Evolutionary conservation across 768 basidiomycete genomes (phyloP), one percentile per base, ranked within the genome.

Genomic region (Coprinopsis sp.): DNA sequence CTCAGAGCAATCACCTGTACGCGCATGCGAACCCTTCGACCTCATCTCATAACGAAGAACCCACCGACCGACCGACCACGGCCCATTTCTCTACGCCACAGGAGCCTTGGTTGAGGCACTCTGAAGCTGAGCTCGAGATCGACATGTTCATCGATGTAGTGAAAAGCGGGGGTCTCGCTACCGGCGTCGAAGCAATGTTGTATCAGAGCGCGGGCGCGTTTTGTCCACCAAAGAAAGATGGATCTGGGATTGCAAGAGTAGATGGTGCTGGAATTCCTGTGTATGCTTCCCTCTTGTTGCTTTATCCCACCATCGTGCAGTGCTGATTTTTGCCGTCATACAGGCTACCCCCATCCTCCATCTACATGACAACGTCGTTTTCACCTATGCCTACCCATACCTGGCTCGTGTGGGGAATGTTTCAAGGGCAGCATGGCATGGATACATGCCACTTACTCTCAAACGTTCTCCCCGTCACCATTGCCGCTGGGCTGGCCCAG

Each of bases 371-470:
- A 13, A 36, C 44, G 18, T 37, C 33, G 6, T 46, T 51, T 21
- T 24, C 46, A 11, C 34, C 44, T 16, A 46, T 58, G 2, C 52
- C 55, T 3, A 54, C 58, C 0, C 55, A 59, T 19, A 49, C 47
- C 10, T 58, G 64, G 59, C 16, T 58, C 30, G 23, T 64, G 45
- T 46, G 66, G 48, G 57, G 59, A 2, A 46, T 68, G 10, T 57
- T 58, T 34, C 64, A 65, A 30, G 64, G 65, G 11, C 63, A 68
- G 45, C 59, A 58, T 36, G 65, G 72, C 25, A 47, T 54, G 11
- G 55, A 57, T 6, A 70, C 69, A 25, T 67, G 67, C 21, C 39
- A 50, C 0, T 61, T 62, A 50, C 61, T 74, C 10, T 45, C 58
- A 4, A 43, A 62, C 3, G 61, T 64, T 27, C 62, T 76, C 16